A percentile compares a stretch with the other conserved stretches of the same genome.
These are phyloP conservation scores for Trametes pubescens DNA, from an alignment of 1,284 basidiomycete genomes.

Conservation along the genomic window DNA sequence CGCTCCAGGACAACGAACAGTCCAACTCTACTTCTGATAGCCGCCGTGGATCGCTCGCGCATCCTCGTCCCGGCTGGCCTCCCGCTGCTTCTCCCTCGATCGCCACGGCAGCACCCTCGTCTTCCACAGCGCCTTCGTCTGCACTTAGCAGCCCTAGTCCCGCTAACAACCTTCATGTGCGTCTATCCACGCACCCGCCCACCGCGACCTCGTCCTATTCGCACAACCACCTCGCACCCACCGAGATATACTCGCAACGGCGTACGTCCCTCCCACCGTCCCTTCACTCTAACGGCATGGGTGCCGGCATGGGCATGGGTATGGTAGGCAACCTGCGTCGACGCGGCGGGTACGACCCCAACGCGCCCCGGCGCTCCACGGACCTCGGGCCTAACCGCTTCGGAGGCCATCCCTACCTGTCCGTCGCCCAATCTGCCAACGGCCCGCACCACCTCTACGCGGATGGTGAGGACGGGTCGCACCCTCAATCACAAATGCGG, in stretches of 20 bases:
- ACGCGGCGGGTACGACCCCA: constrained; percentile 31
- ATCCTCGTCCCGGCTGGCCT: constrained; percentile 18
- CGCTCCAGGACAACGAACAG: constrained; percentile 20
- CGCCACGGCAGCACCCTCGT: constrained; percentile 17
- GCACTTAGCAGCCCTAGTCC: constrained; percentile 12
- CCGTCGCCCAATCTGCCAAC: constrained; percentile 49
- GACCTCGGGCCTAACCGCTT: constrained; percentile 68
- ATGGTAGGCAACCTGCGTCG: constrained; percentile 42
- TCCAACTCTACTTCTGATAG: constrained; percentile 28
- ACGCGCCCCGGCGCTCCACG: constrained; percentile 31
- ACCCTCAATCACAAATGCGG: constrained; percentile 17
- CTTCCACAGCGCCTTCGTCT: constrained; percentile 18
- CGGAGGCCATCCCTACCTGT: constrained; percentile 67
- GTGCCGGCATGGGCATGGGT: constrained; percentile 54
- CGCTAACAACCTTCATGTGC: constrained; percentile 25
- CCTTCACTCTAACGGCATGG: constrained; percentile 17
- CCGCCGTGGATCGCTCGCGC: constrained; percentile 29
- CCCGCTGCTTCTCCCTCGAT: constrained; percentile 19
- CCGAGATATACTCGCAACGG: constrained; percentile 29
- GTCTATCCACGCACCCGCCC: constrained; percentile 30
- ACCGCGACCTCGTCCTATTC: constrained; percentile 25
- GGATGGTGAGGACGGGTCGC: constrained; percentile 22
- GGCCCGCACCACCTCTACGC: constrained; percentile 19
- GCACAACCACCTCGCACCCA: constrained; percentile 25
- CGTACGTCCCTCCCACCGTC: constrained; percentile 30